Evolutionary conservation across 306 rosid species (phyloP).

Genomic region (Mucuna pruriens): DNA sequence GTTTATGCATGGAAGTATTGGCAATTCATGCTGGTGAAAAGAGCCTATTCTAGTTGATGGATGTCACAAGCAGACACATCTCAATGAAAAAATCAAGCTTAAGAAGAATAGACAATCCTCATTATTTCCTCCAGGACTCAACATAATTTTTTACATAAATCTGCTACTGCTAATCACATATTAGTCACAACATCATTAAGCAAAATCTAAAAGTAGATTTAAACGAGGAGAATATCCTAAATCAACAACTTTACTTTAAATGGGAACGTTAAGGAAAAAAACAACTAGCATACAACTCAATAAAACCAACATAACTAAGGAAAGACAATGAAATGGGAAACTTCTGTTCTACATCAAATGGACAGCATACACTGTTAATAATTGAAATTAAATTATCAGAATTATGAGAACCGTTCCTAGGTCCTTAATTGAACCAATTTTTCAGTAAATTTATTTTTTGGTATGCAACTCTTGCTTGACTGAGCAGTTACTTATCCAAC

Average conservation of each 20-base stretch:
- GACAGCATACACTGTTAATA: constrained; percentile 7
- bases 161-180: neutral
- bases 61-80: neutral
- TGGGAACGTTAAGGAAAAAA: neutral
- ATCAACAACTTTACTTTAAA: neutral
- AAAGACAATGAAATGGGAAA: constrained; percentile 7
- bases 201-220: neutral
- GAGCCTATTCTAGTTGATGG: neutral
- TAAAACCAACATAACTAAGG: neutral
- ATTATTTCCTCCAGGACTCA: neutral
- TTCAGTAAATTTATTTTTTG: neutral
- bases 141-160: neutral
- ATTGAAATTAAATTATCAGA: neutral
- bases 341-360: constrained; percentile 11
- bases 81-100: neutral
- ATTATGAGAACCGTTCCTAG: neutral
- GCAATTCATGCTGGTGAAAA: neutral
- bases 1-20: neutral
- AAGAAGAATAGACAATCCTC: neutral
- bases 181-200: neutral
- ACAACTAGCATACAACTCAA: neutral
- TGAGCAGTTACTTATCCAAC: neutral
- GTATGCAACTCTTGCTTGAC: neutral
- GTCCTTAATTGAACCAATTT: neutral
- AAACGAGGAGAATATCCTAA: neutral